These are phyloP conservation scores for Diversispora eburnea DNA, from an alignment of 192 early-diverging fungal genomes.

Conservation along the genomic window DNA sequence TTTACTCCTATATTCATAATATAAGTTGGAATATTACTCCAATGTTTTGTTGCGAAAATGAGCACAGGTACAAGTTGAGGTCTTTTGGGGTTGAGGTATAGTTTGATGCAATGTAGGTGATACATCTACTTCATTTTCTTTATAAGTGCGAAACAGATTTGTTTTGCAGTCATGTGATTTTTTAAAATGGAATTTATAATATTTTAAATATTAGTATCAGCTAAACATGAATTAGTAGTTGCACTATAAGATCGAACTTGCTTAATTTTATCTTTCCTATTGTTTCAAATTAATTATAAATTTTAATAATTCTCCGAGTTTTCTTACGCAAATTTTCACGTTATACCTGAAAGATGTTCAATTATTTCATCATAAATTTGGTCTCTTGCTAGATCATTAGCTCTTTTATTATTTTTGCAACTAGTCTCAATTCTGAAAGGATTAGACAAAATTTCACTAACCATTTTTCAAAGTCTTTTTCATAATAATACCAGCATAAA, in stretches of 20 bases:
- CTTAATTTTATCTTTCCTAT: constrained; percentile 15
- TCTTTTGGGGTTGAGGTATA: too few relatives aligned
- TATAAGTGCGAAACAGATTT: neutral
- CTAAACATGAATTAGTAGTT: neutral
- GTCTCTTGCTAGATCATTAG: neutral
- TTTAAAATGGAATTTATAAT: constrained; percentile 7
- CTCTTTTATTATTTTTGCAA: constrained; percentile 1
- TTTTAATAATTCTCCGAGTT: constrained; percentile 8
- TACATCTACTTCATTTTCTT: neutral
- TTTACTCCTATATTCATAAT: neutral
- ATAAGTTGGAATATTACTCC: neutral
- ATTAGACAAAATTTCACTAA: constrained; percentile 1
- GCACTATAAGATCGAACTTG: constrained; percentile 12
- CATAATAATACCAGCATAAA: constrained; percentile 15
- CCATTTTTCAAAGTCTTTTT: constrained; percentile 1
- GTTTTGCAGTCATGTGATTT: neutral
- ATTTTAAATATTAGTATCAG: constrained; percentile 1
- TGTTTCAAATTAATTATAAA: constrained; percentile 2
- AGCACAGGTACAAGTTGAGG: neutral
- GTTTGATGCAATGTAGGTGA: neutral
- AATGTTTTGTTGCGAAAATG: constrained; percentile 8
- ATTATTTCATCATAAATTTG: constrained; percentile 6
- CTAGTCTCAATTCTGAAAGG: neutral
- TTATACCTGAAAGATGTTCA: neutral
- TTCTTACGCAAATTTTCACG: constrained; percentile 4